A percentile compares a stretch with the other conserved stretches of the same genome.
Evolutionary conservation across 2,329 filamentous ascomycete genomes (phyloP).

Genomic region (Emmonsiellopsis sp.): DNA sequence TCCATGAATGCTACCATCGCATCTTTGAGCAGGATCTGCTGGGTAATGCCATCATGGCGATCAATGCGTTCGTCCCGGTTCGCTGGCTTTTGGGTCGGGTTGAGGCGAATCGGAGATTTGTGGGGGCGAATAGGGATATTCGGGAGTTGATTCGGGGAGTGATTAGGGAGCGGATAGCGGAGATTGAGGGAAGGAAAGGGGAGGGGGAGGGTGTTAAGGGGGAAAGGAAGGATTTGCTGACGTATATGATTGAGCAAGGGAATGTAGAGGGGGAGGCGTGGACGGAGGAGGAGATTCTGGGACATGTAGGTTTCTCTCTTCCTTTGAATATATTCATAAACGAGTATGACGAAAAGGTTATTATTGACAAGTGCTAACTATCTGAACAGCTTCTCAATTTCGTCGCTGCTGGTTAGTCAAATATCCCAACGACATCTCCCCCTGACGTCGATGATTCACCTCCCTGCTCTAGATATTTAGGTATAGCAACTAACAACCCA

Average conservation of each 20-base stretch:
- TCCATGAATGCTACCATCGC: constrained; percentile 15
- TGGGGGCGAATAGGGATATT: constrained; percentile 25
- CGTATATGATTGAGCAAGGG: constrained; percentile 28
- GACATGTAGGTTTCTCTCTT: constrained; percentile 18
- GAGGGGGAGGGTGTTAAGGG: neutral
- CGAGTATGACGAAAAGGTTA: neutral
- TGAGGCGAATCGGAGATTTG: constrained; percentile 31
- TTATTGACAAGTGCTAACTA: neutral
- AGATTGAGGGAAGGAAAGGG: constrained; percentile 17
- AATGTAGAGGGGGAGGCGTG: constrained; percentile 24
- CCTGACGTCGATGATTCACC: constrained; percentile 16
- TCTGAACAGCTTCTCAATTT: neutral
- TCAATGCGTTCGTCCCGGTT: constrained; percentile 18
- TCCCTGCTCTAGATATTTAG: too few species aligned
- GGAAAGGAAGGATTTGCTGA: constrained; percentile 15
- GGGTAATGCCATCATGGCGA: constrained; percentile 10
- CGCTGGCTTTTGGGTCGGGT: constrained; percentile 27
- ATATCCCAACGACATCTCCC: neutral
- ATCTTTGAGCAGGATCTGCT: constrained; percentile 16
- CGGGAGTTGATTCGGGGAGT: constrained; percentile 26
- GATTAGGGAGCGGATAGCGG: constrained; percentile 19
- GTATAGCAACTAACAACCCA: constrained; percentile 33
- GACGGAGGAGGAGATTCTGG: constrained; percentile 31
- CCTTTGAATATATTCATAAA: neutral
- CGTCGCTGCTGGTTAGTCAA: neutral